Percentiles rank a stretch among this genome's conserved stretches.
These are phyloP conservation scores for Mycena crocata DNA, from an alignment of 768 basidiomycete genomes.

Conservation along the genomic window DNA sequence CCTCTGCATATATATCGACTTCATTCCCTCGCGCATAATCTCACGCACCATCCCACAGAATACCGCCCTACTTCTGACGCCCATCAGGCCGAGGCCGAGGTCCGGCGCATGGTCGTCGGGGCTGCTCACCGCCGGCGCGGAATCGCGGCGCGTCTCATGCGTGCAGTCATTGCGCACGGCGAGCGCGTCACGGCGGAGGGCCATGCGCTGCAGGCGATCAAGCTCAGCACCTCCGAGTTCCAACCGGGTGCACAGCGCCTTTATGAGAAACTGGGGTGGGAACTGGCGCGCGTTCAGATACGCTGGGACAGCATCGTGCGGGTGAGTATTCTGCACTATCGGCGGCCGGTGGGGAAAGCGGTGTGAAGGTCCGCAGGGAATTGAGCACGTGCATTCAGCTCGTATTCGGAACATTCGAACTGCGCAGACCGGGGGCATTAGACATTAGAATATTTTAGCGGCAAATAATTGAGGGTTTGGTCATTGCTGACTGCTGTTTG, in stretches of 20 bases:
- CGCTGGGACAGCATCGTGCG: neutral
- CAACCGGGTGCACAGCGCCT: neutral
- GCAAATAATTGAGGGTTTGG: too few species aligned
- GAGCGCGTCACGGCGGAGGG: constrained; percentile 1
- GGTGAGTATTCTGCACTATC: neutral
- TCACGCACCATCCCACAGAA: neutral
- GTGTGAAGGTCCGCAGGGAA: too few species aligned
- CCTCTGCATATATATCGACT: neutral
- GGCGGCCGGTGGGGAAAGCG: neutral
- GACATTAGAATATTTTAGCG: too few species aligned
- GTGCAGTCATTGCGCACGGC: neutral
- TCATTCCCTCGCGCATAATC: neutral
- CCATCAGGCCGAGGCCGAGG: neutral
- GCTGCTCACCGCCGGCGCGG: constrained; percentile 4
- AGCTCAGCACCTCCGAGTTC: constrained; percentile 13
- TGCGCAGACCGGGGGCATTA: too few species aligned
- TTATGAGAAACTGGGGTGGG: constrained; percentile 10
- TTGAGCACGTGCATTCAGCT: too few species aligned
- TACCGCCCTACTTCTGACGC: neutral
- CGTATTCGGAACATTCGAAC: too few species aligned
- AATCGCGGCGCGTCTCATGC: constrained; percentile 8
- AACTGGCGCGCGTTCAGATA: neutral
- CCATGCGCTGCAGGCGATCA: constrained; percentile 1
- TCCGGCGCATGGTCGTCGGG: constrained; percentile 10
- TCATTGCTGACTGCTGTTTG: too few species aligned